phyloP scores from a whole-genome alignment of 176 grass and related monocot species.

The Alloteropsis semialata region DNA sequence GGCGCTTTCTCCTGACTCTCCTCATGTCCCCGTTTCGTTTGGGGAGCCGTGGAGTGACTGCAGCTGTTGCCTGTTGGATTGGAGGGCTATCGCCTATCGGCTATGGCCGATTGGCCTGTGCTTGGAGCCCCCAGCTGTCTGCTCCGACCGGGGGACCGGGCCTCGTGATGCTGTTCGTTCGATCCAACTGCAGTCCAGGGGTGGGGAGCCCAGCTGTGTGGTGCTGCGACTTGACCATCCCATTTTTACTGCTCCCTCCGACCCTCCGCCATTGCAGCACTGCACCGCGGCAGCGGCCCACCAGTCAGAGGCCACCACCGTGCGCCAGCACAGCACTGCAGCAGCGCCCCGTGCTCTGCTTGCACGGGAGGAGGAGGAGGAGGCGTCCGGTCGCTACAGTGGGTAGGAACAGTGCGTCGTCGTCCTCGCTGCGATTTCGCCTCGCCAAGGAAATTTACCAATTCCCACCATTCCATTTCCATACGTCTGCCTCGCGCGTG shows the following conservation, averaged over 20 bases:
- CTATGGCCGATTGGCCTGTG: no score
- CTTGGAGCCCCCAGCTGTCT: neutral
- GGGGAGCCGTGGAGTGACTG: neutral
- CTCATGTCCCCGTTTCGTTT: neutral
- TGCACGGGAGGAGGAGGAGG: no score
- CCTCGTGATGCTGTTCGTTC: neutral
- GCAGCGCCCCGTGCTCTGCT: no score
- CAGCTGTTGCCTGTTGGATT: neutral
- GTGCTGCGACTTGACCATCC: neutral
- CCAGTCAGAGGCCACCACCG: neutral
- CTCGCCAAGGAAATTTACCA: neutral
- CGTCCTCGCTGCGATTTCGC: no score
- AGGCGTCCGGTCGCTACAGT: no score
- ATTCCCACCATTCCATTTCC: neutral
- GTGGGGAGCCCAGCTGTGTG: neutral
- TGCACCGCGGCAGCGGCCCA: neutral
- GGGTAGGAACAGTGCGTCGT: no score
- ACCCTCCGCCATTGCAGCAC: no score
- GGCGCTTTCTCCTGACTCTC: neutral
- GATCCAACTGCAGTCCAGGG: conserved; percentile 25
- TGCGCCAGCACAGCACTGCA: no score
- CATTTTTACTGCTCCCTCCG: neutral
- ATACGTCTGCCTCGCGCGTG: neutral
- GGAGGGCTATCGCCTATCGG: neutral
- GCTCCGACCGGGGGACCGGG: neutral